These are phyloP conservation scores for Ascochyta koolunga DNA, from an alignment of 2,329 filamentous ascomycete genomes.

Conservation along the genomic window DNA sequence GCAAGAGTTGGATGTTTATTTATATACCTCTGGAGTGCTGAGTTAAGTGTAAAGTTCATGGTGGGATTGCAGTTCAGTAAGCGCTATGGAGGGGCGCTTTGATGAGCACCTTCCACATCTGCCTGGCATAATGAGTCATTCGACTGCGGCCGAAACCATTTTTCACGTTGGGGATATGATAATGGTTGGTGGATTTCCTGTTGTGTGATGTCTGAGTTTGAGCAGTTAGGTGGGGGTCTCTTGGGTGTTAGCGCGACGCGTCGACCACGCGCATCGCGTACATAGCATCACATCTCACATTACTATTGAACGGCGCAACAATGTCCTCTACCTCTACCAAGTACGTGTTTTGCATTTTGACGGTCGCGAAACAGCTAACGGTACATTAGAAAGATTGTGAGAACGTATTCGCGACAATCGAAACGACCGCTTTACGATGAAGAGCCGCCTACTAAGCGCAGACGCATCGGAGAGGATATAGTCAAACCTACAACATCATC, in stretches of 20 bases:
- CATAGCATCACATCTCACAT: slow-evolving; percentile 11
- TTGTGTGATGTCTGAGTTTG: not conserved
- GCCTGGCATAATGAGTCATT: not conserved
- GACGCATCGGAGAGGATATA: slow-evolving; percentile 39
- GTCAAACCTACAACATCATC: slow-evolving; percentile 19
- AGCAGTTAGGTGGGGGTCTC: not conserved
- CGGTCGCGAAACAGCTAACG: slow-evolving; percentile 20
- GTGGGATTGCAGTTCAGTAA: slow-evolving; percentile 1
- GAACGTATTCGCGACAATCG: slow-evolving; percentile 46
- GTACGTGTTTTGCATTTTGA: slow-evolving; percentile 21
- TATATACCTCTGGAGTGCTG: not conserved
- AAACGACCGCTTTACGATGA: slow-evolving; percentile 38
- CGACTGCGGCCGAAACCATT: not conserved
- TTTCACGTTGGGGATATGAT: too few relatives aligned
- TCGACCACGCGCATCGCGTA: slow-evolving; percentile 34
- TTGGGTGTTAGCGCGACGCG: slow-evolving; percentile 20
- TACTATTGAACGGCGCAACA: slow-evolving; percentile 11
- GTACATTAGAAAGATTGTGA: slow-evolving; percentile 33
- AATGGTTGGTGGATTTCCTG: too few relatives aligned
- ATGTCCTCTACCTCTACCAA: slow-evolving; percentile 35
- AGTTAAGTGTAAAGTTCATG: not conserved
- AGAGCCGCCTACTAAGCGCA: slow-evolving; percentile 45
- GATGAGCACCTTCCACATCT: slow-evolving; percentile 14
- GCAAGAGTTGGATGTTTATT: not conserved
- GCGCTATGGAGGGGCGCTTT: not conserved